phyloP scores from a whole-genome alignment of 768 basidiomycete genomes.

The Agaricus sinodeliciosus region DNA sequence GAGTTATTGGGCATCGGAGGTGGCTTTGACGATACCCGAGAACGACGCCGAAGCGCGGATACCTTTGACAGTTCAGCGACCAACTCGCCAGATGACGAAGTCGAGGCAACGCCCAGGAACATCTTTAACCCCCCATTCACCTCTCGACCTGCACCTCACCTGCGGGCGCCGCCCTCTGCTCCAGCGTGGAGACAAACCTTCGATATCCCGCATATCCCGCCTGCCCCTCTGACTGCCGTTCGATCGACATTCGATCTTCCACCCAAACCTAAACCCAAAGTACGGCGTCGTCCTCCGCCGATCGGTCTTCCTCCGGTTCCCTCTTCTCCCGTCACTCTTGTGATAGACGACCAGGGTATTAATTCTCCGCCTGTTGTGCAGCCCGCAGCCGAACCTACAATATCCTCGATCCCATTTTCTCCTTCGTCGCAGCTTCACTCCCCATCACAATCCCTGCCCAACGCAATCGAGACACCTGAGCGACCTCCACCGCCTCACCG shows the following conservation, averaged over 20 bases:
- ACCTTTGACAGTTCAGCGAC: conserved; percentile 32
- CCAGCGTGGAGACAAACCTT: conserved; percentile 57
- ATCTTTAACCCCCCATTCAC: conserved; percentile 16
- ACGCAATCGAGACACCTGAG: conserved; percentile 16
- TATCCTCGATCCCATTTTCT: conserved; percentile 2
- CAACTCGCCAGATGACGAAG: conserved; percentile 40
- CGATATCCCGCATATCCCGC: conserved; percentile 39
- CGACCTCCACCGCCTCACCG: conserved; percentile 13
- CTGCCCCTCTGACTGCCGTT: conserved; percentile 46
- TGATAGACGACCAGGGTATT: conserved; percentile 25
- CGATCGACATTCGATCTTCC: conserved; percentile 44
- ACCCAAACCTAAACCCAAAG: conserved; percentile 30
- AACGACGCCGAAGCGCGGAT: conserved; percentile 27
- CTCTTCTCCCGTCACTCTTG: conserved; percentile 60
- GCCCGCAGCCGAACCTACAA: conserved; percentile 10
- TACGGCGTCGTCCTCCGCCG: conserved; percentile 54
- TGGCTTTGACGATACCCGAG: conserved; percentile 48
- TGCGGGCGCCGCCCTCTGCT: conserved; percentile 38
- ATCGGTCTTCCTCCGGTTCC: conserved; percentile 64
- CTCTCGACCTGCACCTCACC: conserved; percentile 24
- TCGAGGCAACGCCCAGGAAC: conserved; percentile 23
- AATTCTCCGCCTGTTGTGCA: conserved; percentile 13
- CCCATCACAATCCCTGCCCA: conserved; percentile 8
- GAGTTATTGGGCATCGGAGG: conserved; percentile 65
- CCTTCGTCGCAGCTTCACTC: conserved; percentile 1